Conservation (phyloP, 2,329 filamentous ascomycete species). For the Whalleya microplaca region DNA sequence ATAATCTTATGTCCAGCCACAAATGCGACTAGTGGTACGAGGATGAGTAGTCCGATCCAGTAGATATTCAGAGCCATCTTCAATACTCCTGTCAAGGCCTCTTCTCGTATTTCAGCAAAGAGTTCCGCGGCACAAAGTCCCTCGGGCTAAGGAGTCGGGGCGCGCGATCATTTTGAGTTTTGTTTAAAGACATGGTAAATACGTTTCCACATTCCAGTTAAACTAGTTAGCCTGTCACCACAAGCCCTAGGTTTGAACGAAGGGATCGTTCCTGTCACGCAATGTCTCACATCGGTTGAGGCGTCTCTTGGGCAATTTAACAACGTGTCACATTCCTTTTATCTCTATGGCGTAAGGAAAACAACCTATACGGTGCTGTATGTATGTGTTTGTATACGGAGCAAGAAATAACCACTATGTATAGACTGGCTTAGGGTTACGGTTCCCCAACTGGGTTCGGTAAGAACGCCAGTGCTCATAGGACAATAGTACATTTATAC, state of each 20-base stretch:
- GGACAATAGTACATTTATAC: not conserved
- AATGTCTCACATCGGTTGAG: constrained; percentile 2
- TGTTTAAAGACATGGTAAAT: not conserved
- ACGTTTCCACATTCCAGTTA: not conserved
- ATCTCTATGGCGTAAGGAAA: not conserved
- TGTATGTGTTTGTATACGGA: not conserved
- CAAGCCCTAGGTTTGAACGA: not conserved
- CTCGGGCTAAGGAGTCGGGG: not conserved
- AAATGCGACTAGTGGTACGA: constrained; percentile 25
- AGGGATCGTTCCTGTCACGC: not conserved
- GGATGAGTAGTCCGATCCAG: constrained; percentile 29
- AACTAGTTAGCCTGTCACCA: not conserved
- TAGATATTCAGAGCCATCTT: constrained; percentile 32
- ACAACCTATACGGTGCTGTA: not conserved
- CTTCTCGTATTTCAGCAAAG: not conserved
- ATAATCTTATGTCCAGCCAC: constrained; percentile 21
- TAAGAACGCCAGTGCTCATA: not conserved
- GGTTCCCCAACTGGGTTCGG: not conserved
- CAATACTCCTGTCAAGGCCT: not conserved
- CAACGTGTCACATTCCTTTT: not conserved
- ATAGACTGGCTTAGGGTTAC: not conserved
- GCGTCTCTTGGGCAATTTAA: not conserved
- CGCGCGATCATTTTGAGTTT: not conserved
- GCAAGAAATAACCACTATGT: too few species aligned
- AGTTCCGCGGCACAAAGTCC: not conserved